Conservation (phyloP, 495 filamentous ascomycete species). For the Aspergillus saccharolyticus region DNA sequence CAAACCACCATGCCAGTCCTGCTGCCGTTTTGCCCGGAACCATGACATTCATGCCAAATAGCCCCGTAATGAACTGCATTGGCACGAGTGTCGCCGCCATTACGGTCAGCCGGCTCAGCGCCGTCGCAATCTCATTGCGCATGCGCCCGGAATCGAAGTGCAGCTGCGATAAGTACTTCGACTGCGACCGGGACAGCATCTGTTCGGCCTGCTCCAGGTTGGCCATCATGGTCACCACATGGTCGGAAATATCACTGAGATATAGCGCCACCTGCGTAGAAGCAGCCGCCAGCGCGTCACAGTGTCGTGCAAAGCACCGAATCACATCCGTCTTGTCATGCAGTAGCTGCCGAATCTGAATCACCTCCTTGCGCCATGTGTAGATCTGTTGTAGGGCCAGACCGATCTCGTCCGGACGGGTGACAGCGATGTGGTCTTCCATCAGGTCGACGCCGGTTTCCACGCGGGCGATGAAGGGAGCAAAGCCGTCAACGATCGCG, state of each 20-base stretch:
- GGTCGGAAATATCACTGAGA: slow-evolving; percentile 88
- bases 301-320: slow-evolving; percentile 85
- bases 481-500: slow-evolving; percentile 89
- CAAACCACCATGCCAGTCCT: slow-evolving; percentile 63
- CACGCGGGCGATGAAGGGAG: slow-evolving; percentile 70
- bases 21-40: slow-evolving; percentile 58
- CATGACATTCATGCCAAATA: slow-evolving; percentile 92
- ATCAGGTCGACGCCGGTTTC: slow-evolving; percentile 78
- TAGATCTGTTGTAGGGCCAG: slow-evolving; percentile 75
- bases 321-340: slow-evolving; percentile 93
- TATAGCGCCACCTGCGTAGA: slow-evolving; percentile 86
- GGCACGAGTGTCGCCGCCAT: slow-evolving; percentile 83
- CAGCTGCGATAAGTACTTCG: slow-evolving; percentile 85
- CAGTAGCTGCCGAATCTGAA: slow-evolving; percentile 76
- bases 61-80: slow-evolving; percentile 78
- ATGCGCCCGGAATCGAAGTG: slow-evolving; percentile 75
- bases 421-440: slow-evolving; percentile 81
- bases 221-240: slow-evolving; percentile 92
- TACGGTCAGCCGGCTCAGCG: slow-evolving; percentile 80
- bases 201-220: slow-evolving; percentile 88
- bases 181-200: slow-evolving; percentile 81
- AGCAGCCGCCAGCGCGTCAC: slow-evolving; percentile 79
- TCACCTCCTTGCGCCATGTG: slow-evolving; percentile 81
- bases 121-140: slow-evolving; percentile 65
- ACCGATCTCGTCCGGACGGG: slow-evolving; percentile 75